These are phyloP conservation scores for Kodamaea kaohsiungensis DNA, from an alignment of 805 yeast species.

Conservation along the genomic window DNA sequence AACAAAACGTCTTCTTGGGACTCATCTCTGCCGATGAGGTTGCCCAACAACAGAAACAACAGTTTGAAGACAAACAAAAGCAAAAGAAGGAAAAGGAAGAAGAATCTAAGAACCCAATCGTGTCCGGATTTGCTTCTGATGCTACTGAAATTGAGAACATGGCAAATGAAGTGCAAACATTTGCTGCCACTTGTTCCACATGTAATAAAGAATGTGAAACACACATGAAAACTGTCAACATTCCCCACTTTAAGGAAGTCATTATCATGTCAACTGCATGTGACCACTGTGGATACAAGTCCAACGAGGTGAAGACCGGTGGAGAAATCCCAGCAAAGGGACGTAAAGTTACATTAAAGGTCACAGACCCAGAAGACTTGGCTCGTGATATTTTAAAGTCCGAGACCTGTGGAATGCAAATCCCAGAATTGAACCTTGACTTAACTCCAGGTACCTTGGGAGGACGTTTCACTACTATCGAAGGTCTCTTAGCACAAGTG, in stretches of 20 bases:
- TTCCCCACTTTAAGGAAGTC: conserved; percentile 98
- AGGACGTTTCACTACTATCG: conserved; percentile 96
- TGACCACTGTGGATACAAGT: conserved; percentile 89
- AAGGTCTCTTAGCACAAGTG: conserved; percentile 88
- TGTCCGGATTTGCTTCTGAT: conserved; percentile 65
- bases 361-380: conserved; percentile 89
- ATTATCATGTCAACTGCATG: conserved; percentile 94
- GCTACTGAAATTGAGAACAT: conserved; percentile 81
- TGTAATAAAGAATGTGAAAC: conserved; percentile 84
- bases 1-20: conserved; percentile 85
- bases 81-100: conserved; percentile 38
- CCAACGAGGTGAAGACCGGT: conserved; percentile 98
- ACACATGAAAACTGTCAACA: conserved; percentile 94
- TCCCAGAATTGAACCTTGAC: conserved; percentile 90
- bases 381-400: conserved; percentile 93
- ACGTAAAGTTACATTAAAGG: conserved; percentile 64
- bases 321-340: conserved; percentile 93
- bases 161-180: conserved; percentile 88
- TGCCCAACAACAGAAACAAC: conserved; percentile 47
- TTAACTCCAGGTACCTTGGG: conserved; percentile 96
- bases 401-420: conserved; percentile 82
- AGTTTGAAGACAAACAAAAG: conserved; percentile 41
- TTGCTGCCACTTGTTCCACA: conserved; percentile 88
- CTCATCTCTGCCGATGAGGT: conserved; percentile 69
- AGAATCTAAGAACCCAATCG: conserved; percentile 30